Conservation (phyloP, 2,329 filamentous ascomycete species). For the Xylaria sp. region DNA sequence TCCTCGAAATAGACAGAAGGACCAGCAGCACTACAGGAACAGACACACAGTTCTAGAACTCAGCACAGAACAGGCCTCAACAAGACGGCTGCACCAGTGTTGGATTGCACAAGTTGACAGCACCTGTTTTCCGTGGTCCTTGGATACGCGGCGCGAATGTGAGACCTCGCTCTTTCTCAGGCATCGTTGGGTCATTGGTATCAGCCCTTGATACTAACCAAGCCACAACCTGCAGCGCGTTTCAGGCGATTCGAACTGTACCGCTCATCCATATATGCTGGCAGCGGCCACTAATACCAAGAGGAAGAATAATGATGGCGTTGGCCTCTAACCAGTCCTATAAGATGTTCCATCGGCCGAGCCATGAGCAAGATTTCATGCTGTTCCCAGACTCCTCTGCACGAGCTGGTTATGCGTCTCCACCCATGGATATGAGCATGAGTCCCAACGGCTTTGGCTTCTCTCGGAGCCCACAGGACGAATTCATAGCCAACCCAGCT, state of each 20-base stretch:
- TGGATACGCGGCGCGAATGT: conserved; percentile 28
- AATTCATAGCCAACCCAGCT: conserved; percentile 49
- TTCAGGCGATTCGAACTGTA: conserved; percentile 21
- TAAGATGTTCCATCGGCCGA: conserved; percentile 40
- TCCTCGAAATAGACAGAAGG: neutral
- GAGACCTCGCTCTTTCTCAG: conserved; percentile 18
- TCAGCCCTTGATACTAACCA: conserved; percentile 30
- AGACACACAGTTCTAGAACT: neutral
- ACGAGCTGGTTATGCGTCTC: conserved; percentile 38
- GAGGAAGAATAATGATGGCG: conserved; percentile 40
- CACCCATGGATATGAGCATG: conserved; percentile 54
- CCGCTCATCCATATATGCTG: conserved; percentile 9
- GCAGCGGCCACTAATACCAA: conserved; percentile 1
- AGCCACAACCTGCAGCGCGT: conserved; percentile 20
- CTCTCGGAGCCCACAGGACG: conserved; percentile 46
- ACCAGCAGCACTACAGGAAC: neutral
- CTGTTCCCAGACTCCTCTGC: conserved; percentile 39
- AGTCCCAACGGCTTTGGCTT: conserved; percentile 54
- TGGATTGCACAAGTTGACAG: conserved; percentile 6
- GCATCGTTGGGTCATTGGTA: neutral
- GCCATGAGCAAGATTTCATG: conserved; percentile 42
- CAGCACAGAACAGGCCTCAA: neutral
- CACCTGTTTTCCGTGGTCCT: neutral
- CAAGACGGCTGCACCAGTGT: neutral
- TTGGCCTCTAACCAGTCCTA: conserved; percentile 39